These are phyloP conservation scores for Quercus mongolica DNA, from an alignment of 306 rosid genomes.

Conservation along the genomic window DNA sequence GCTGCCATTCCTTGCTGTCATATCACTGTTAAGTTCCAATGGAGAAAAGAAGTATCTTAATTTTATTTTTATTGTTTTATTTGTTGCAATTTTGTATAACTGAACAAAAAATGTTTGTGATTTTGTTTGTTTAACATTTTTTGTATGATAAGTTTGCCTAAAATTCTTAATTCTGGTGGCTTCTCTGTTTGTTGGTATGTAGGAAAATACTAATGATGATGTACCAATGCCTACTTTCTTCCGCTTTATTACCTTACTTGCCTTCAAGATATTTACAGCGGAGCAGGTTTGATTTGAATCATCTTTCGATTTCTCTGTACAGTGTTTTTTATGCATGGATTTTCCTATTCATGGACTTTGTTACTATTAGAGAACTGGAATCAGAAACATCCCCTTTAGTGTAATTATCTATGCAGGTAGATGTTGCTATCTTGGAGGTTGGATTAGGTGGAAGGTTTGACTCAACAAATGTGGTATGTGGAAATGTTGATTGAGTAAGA, in stretches of 20 bases:
- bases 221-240: slow-evolving; percentile 86
- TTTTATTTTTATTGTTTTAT: not conserved
- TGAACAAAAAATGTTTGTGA: not conserved
- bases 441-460: slow-evolving; percentile 91
- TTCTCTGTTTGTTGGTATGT: slow-evolving; percentile 2
- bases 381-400: not conserved
- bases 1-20: not conserved
- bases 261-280: slow-evolving; percentile 83
- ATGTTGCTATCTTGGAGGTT: slow-evolving; percentile 90
- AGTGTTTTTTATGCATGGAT: not conserved
- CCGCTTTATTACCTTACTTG: slow-evolving; percentile 90
- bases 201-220: slow-evolving; percentile 63
- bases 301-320: slow-evolving; percentile 5
- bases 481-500: not conserved
- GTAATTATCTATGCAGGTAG: slow-evolving; percentile 44
- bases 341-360: not conserved
- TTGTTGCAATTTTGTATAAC: not conserved
- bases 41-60: not conserved
- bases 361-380: not conserved
- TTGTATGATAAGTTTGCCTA: not conserved
- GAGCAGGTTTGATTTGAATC: slow-evolving; percentile 61
- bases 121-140: not conserved
- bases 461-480: slow-evolving; percentile 85
- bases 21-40: not conserved
- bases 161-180: not conserved